A percentile compares a stretch with the other conserved stretches of the same genome.
Evolutionary conservation across 2,329 filamentous ascomycete species (phyloP).

Genomic region (Penicillium nordicum): DNA sequence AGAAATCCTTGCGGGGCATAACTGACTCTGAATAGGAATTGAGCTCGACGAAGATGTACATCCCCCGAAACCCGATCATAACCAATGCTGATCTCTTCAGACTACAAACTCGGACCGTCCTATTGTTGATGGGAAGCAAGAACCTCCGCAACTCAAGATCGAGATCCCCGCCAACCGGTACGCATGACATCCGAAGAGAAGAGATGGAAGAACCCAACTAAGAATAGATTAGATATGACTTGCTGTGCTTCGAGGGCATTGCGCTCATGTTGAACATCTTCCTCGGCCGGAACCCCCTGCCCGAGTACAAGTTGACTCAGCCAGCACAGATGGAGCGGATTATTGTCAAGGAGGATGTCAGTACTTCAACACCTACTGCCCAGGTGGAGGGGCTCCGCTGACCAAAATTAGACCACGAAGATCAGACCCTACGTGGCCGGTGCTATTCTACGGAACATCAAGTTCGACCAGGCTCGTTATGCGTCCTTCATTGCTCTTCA

Average conservation of each 20-base stretch:
- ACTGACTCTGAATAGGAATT: conserved; percentile 56
- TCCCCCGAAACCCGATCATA: conserved; percentile 19
- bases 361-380: conserved; percentile 14
- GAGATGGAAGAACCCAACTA: conserved; percentile 17
- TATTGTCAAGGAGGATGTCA: conserved; percentile 66
- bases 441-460: conserved; percentile 84
- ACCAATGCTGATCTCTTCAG: conserved; percentile 33
- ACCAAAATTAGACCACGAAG: conserved; percentile 57
- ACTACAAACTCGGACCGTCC: conserved; percentile 73
- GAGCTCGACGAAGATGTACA: conserved; percentile 89
- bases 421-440: conserved; percentile 86
- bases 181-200: conserved; percentile 30
- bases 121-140: conserved; percentile 72
- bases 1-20: conserved; percentile 22
- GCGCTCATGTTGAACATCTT: conserved; percentile 95
- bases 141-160: conserved; percentile 92
- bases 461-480: conserved; percentile 86
- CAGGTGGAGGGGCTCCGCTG: conserved; percentile 3
- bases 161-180: conserved; percentile 94
- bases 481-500: conserved; percentile 97
- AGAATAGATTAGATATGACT: conserved; percentile 60
- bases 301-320: conserved; percentile 73
- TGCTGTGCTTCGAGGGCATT: conserved; percentile 97
- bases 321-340: conserved; percentile 75
- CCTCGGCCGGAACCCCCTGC: conserved; percentile 68